A percentile compares a stretch with the other conserved stretches of the same genome.
Conservation (phyloP, 768 basidiomycete species). For the Heimioporus sp. region DNA sequence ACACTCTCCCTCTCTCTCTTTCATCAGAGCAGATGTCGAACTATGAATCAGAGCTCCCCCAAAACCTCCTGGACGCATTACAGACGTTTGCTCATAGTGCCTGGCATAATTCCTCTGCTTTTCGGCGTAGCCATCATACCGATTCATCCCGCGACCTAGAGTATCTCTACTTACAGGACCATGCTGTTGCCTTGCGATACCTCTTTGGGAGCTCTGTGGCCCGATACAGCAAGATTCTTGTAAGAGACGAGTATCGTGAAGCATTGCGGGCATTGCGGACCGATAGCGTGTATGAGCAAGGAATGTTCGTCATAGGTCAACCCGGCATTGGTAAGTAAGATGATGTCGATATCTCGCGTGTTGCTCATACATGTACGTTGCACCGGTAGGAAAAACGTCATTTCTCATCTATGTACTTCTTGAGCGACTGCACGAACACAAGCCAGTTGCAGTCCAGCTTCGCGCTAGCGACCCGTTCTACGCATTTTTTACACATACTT, state of each 20-base stretch:
- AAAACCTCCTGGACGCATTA: neutral
- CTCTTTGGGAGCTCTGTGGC: neutral
- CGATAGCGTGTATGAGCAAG: neutral
- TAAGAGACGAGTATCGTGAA: too few species aligned
- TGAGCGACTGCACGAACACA: too few species aligned
- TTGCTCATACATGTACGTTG: neutral
- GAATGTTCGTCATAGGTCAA: neutral
- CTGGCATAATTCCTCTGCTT: neutral
- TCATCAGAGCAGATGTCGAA: too few species aligned
- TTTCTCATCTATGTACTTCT: neutral
- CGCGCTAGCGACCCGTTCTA: neutral
- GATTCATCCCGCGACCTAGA: too few species aligned
- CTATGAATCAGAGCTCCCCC: neutral
- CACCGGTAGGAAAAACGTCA: neutral
- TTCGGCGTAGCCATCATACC: neutral
- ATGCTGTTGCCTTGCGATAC: neutral
- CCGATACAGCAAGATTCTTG: neutral
- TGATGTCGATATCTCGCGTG: neutral
- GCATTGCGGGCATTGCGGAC: too few species aligned
- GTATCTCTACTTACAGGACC: neutral
- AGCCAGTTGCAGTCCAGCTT: too few species aligned
- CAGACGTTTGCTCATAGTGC: neutral
- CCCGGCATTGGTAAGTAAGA: neutral
- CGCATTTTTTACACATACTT: neutral
- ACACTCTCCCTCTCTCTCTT: too few species aligned